These are phyloP conservation scores for Heimioporus punctisporus DNA, from an alignment of 1,284 basidiomycete genomes.

Conservation along the genomic window DNA sequence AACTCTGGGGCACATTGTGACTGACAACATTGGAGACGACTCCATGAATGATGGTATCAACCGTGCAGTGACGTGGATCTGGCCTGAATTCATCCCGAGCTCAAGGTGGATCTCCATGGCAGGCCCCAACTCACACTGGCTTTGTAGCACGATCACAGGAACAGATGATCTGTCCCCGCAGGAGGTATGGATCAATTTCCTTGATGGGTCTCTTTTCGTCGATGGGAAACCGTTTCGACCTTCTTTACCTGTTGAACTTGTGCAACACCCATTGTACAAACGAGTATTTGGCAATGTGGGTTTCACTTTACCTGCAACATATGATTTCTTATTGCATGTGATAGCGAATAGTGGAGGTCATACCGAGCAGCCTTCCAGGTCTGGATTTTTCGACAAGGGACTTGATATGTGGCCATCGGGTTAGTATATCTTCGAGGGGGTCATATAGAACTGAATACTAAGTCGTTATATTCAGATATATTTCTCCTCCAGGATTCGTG, in stretches of 20 bases:
- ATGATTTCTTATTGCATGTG: too few relatives aligned
- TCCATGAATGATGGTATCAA: constrained; percentile 29
- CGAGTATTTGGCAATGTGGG: constrained; percentile 34
- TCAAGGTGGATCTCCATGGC: constrained; percentile 32
- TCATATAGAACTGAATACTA: not conserved
- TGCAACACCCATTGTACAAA: constrained; percentile 34
- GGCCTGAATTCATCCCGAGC: constrained; percentile 36
- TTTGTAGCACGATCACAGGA: constrained; percentile 25
- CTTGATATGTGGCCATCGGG: constrained; percentile 2
- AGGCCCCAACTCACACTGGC: constrained; percentile 38
- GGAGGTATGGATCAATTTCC: constrained; percentile 39
- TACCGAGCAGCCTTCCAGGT: constrained; percentile 34
- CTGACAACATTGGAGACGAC: constrained; percentile 7
- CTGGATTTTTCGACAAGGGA: constrained; percentile 33
- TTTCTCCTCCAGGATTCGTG: constrained; percentile 27
- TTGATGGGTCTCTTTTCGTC: constrained; percentile 43
- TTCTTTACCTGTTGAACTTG: constrained; percentile 38
- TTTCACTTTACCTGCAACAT: not conserved
- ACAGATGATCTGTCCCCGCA: constrained; percentile 8
- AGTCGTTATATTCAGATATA: constrained; percentile 22
- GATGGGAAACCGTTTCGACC: constrained; percentile 39
- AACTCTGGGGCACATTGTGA: constrained; percentile 22
- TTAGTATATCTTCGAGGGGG: not conserved
- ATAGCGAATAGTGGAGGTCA: constrained; percentile 38
- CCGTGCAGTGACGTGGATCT: constrained; percentile 35